Evolutionary conservation across 108 stramenopile genomes (phyloP).

Genomic region (Conticribra guillardii): DNA sequence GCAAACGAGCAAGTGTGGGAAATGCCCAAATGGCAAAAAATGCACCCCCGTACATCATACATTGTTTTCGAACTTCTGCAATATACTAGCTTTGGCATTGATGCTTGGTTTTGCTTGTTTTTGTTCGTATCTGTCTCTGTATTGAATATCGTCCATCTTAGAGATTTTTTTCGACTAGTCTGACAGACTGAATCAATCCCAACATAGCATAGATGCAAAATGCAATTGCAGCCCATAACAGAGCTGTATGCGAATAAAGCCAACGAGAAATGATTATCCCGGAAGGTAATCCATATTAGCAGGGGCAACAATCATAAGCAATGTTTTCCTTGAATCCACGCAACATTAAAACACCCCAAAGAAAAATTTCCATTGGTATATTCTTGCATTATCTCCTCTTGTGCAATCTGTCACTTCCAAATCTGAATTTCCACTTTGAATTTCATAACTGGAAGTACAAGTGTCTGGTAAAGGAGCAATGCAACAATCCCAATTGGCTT

Average conservation of each 20-base stretch:
- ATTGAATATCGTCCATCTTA: neutral
- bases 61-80: neutral
- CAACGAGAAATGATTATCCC: too few species aligned
- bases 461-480: neutral
- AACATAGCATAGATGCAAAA: neutral
- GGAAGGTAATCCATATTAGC: too few species aligned
- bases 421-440: neutral
- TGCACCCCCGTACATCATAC: neutral
- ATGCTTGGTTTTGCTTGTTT: neutral
- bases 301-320: too few species aligned
- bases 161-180: neutral
- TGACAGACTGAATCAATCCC: neutral
- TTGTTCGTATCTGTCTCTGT: neutral
- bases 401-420: neutral
- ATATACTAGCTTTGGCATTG: neutral
- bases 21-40: neutral
- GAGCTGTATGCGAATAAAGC: too few species aligned
- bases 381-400: neutral
- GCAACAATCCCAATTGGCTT: neutral
- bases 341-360: too few species aligned
- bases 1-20: neutral
- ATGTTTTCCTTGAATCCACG: too few species aligned
- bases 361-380: neutral
- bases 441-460: neutral
- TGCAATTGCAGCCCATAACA: neutral